phyloP scores from a whole-genome alignment of 306 rosid species.

The Vigna angularis region DNA sequence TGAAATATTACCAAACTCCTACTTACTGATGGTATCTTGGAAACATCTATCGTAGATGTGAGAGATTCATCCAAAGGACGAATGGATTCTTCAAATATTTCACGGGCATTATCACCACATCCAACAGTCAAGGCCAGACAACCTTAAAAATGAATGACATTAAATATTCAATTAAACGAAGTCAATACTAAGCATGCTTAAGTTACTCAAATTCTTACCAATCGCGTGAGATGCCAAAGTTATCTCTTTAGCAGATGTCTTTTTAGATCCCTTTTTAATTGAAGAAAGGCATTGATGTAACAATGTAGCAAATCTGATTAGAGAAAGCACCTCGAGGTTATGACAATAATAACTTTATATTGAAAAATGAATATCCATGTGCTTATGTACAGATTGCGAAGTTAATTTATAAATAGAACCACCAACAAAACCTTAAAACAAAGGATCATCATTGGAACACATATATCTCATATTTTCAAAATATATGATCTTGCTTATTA shows the following conservation, averaged over 20 bases:
- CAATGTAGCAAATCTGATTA: conserved; percentile 82
- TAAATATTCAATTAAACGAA: conserved; percentile 22
- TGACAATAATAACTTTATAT: conserved; percentile 18
- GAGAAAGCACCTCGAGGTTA: conserved; percentile 31
- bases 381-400: background rate
- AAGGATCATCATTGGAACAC: background rate
- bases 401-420: background rate
- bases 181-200: background rate
- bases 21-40: conserved; percentile 66
- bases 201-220: conserved; percentile 60
- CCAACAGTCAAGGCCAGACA: conserved; percentile 87
- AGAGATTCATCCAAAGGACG: conserved; percentile 71
- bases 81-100: conserved; percentile 71
- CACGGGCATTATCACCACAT: conserved; percentile 73
- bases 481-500: conserved; percentile 12
- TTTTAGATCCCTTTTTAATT: conserved; percentile 80
- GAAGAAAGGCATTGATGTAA: conserved; percentile 85
- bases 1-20: conserved; percentile 19
- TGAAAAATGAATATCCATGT: background rate
- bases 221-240: conserved; percentile 79
- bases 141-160: conserved; percentile 55
- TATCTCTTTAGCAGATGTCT: conserved; percentile 80
- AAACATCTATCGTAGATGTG: conserved; percentile 58
- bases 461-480: background rate
- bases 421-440: conserved; percentile 7